These are phyloP conservation scores for Aphanoascus verrucosus DNA, from an alignment of 2,329 filamentous ascomycete genomes.

Conservation along the genomic window DNA sequence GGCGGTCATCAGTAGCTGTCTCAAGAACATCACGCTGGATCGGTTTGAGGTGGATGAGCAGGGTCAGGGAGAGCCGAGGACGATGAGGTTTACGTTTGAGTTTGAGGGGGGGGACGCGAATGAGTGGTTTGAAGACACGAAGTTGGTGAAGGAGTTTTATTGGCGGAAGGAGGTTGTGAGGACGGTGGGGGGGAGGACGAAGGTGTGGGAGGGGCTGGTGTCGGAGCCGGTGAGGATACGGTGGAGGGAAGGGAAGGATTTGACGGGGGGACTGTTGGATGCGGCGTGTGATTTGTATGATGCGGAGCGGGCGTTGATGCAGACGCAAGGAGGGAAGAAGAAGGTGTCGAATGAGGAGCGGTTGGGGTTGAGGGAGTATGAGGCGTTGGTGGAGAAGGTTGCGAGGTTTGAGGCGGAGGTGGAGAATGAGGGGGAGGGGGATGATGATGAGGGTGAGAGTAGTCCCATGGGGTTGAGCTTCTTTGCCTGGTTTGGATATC, in stretches of 20 bases:
- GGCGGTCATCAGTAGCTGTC: conserved; percentile 53
- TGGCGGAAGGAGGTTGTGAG: conserved; percentile 53
- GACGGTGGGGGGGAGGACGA: conserved; percentile 35
- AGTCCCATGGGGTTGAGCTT: conserved; percentile 60
- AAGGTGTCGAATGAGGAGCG: conserved; percentile 40
- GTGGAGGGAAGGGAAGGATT: conserved; percentile 79
- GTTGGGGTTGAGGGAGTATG: conserved; percentile 42
- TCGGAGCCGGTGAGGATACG: conserved; percentile 79
- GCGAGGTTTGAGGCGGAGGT: conserved; percentile 27
- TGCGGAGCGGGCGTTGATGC: conserved; percentile 45
- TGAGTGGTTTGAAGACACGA: conserved; percentile 65
- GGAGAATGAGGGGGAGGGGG: conserved; percentile 27
- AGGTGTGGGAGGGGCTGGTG: conserved; percentile 63
- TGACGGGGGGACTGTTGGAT: conserved; percentile 69
- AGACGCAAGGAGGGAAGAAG: conserved; percentile 24
- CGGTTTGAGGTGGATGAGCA: conserved; percentile 61
- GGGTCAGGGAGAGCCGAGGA: conserved; percentile 64
- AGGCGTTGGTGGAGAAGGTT: conserved; percentile 44
- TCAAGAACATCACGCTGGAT: conserved; percentile 60
- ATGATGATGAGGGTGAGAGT: conserved; percentile 27
- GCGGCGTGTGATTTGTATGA: conserved; percentile 60
- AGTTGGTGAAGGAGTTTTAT: conserved; percentile 85
- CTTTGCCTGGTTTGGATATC: conserved; percentile 82
- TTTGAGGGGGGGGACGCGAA: conserved; percentile 56
- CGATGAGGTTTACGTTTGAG: conserved; percentile 63